A percentile compares a stretch with the other conserved stretches of the same genome.
phyloP scores from a whole-genome alignment of 2,329 filamentous ascomycete genomes.

The Aspergillus fischeri region DNA sequence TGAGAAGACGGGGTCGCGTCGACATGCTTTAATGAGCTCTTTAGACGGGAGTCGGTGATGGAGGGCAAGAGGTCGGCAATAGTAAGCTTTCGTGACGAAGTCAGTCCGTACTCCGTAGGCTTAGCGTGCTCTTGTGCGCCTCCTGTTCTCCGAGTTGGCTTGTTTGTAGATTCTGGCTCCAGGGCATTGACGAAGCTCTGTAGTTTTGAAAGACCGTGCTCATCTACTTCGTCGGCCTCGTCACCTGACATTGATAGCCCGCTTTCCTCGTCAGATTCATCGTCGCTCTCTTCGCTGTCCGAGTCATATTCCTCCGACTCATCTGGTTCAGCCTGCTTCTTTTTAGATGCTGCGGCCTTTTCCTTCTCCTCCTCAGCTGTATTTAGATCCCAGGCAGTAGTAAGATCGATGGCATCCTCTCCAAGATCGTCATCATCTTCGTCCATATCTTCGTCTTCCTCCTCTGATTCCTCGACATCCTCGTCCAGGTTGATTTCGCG shows the following conservation, averaged over 20 bases:
- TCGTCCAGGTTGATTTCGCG: constrained; percentile 49
- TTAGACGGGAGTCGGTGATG: constrained; percentile 69
- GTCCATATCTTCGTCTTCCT: constrained; percentile 33
- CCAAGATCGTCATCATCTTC: constrained; percentile 61
- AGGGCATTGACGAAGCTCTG: constrained; percentile 68
- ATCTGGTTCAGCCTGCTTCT: constrained; percentile 22
- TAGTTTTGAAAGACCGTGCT: constrained; percentile 57
- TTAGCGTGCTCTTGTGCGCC: constrained; percentile 59
- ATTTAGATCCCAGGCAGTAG: constrained; percentile 57
- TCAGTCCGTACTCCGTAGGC: constrained; percentile 57
- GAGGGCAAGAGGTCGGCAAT: constrained; percentile 71
- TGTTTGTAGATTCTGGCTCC: constrained; percentile 36
- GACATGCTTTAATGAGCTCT: constrained; percentile 73
- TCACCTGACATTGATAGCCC: constrained; percentile 40
- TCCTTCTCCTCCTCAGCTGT: constrained; percentile 37
- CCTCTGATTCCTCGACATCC: constrained; percentile 44
- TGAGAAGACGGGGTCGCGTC: constrained; percentile 31
- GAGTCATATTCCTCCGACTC: constrained; percentile 36
- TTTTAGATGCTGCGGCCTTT: constrained; percentile 27
- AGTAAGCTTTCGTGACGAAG: constrained; percentile 63
- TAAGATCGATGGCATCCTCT: constrained; percentile 60
- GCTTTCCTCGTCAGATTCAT: constrained; percentile 40
- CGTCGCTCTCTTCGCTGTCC: constrained; percentile 46
- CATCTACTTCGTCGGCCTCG: constrained; percentile 38
- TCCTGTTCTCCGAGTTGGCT: constrained; percentile 31